Conservation (phyloP, 768 basidiomycete species). For the Trametes cinnabarina region DNA sequence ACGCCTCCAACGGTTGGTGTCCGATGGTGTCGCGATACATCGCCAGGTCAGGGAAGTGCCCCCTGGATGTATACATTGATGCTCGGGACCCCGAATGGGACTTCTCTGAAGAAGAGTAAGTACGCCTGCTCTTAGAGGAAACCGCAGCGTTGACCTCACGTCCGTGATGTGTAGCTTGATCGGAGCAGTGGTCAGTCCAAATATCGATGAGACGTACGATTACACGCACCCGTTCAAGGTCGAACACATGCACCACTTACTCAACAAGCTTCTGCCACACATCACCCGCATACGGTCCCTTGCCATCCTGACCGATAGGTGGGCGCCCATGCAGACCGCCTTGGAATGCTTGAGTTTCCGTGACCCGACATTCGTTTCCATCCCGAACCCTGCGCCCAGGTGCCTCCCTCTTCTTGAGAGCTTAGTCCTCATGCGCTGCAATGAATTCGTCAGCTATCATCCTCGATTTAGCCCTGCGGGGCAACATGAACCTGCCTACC, state of each 20-base stretch:
- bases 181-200: slow-evolving; percentile 12
- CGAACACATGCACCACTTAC: slow-evolving; percentile 39
- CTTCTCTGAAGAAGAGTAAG: slow-evolving; percentile 50
- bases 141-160: neutral
- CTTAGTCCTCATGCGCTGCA: slow-evolving; percentile 58
- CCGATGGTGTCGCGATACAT: slow-evolving; percentile 32
- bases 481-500: slow-evolving; percentile 36
- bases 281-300: slow-evolving; percentile 52
- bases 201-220: slow-evolving; percentile 13
- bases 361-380: slow-evolving; percentile 25
- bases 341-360: slow-evolving; percentile 41
- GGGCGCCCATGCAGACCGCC: slow-evolving; percentile 56
- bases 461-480: slow-evolving; percentile 42
- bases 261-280: slow-evolving; percentile 51
- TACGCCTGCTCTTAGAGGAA: neutral
- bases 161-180: neutral
- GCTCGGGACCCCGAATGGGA: slow-evolving; percentile 60
- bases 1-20: neutral
- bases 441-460: slow-evolving; percentile 50
- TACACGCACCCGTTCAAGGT: slow-evolving; percentile 20
- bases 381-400: slow-evolving; percentile 27
- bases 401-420: slow-evolving; percentile 39
- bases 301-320: slow-evolving; percentile 53
- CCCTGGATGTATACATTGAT: slow-evolving; percentile 57
- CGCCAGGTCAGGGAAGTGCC: slow-evolving; percentile 45